Conservation (phyloP, 139 green algal genomes). For the Chlorella sorokiniana region DNA sequence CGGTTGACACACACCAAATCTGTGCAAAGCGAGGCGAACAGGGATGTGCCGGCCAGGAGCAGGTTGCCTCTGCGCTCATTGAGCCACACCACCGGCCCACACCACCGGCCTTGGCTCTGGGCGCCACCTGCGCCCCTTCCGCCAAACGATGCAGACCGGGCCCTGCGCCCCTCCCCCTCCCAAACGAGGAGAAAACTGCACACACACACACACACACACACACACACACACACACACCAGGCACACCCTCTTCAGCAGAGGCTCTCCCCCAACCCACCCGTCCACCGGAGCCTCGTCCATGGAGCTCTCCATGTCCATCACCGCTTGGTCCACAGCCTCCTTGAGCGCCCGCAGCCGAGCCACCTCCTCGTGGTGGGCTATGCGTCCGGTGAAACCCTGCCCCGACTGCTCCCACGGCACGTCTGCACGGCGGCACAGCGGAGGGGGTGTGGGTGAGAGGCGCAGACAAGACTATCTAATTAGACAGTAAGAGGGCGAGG, state of each 20-base stretch:
- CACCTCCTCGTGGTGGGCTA: conserved; percentile 37
- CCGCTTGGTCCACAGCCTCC: not conserved
- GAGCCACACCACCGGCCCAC: too few relatives aligned
- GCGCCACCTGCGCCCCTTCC: too few relatives aligned
- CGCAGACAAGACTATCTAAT: not conserved
- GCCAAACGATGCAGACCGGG: too few relatives aligned
- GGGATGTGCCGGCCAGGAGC: too few relatives aligned
- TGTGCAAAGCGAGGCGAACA: too few relatives aligned
- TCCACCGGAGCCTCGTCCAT: not conserved
- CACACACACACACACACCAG: not conserved
- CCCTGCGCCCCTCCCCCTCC: too few relatives aligned
- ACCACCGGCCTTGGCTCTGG: too few relatives aligned
- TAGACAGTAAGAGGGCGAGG: too few relatives aligned
- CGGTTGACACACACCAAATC: too few relatives aligned
- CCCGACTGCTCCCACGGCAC: conserved; percentile 26
- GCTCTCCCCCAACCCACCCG: not conserved
- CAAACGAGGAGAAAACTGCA: not conserved
- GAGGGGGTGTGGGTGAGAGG: too few relatives aligned
- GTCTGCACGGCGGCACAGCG: too few relatives aligned
- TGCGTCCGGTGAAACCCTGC: conserved; percentile 19
- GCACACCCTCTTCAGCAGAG: not conserved
- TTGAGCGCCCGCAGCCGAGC: conserved; percentile 16
- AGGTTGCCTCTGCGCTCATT: too few relatives aligned
- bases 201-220: not conserved
- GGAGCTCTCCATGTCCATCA: conserved; percentile 7